phyloP scores from a whole-genome alignment of 345 rosid species.

The Microthlaspi erraticum region DNA sequence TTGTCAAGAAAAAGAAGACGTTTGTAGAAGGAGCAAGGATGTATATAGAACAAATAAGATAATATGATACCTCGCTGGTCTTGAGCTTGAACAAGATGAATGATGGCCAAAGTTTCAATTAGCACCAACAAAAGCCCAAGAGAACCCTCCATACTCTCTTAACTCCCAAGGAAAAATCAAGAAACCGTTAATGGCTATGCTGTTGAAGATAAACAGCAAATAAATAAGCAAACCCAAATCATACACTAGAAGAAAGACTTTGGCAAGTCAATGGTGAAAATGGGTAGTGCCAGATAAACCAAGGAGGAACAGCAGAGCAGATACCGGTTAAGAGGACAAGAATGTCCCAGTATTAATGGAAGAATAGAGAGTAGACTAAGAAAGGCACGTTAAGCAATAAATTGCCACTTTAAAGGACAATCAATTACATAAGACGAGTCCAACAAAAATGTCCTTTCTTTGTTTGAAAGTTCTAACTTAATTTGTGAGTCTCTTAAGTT shows the following conservation, averaged over 20 bases:
- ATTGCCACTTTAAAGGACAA: not conserved
- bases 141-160: too few relatives aligned
- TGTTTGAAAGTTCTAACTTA: not conserved
- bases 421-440: too few relatives aligned
- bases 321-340: too few relatives aligned
- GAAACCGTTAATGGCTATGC: not conserved
- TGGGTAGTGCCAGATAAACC: too few relatives aligned
- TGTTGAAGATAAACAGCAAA: too few relatives aligned
- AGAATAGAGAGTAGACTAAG: too few relatives aligned
- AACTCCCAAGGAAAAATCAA: not conserved
- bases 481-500: not conserved
- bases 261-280: slow-evolving; percentile 8
- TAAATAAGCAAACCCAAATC: slow-evolving; percentile 4
- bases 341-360: too few relatives aligned
- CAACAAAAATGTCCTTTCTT: not conserved
- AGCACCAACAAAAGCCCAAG: too few relatives aligned
- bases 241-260: slow-evolving; percentile 11
- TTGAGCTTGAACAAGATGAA: not conserved
- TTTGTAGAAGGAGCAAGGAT: not conserved
- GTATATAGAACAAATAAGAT: not conserved
- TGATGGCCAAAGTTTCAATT: too few relatives aligned
- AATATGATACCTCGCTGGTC: slow-evolving; percentile 35
- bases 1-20: not conserved
- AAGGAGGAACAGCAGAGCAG: too few relatives aligned
- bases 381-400: not conserved